A percentile compares a stretch with the other conserved stretches of the same genome.
Evolutionary conservation across 2,329 filamentous ascomycete species (phyloP).

Genomic region (Trichoderma guizhouense): DNA sequence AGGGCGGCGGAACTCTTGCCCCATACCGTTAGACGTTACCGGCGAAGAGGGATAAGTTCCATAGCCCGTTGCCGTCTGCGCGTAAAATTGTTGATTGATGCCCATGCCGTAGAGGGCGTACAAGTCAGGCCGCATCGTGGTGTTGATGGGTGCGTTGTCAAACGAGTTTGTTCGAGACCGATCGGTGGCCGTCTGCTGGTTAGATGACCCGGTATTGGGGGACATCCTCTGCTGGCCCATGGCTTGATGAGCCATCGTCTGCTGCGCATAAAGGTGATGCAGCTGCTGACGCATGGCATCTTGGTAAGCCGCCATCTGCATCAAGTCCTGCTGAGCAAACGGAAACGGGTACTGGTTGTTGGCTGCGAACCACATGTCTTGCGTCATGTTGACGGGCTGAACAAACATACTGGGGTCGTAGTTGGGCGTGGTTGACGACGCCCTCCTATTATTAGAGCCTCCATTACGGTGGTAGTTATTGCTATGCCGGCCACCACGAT

Average conservation of each 20-base stretch:
- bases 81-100: constrained; percentile 45
- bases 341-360: constrained; percentile 41
- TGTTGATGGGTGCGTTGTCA: constrained; percentile 58
- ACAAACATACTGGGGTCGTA: constrained; percentile 51
- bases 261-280: constrained; percentile 34
- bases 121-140: constrained; percentile 55
- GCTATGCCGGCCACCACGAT: constrained; percentile 48
- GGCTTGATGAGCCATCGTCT: constrained; percentile 35
- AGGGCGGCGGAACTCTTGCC: constrained; percentile 54
- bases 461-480: constrained; percentile 35
- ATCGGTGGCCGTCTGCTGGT: constrained; percentile 36
- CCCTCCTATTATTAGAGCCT: constrained; percentile 47
- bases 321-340: constrained; percentile 38
- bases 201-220: constrained; percentile 23
- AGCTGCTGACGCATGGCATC: constrained; percentile 37
- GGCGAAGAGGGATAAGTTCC: constrained; percentile 57
- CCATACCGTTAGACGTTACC: constrained; percentile 40
- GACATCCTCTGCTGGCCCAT: constrained; percentile 34
- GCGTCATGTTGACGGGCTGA: constrained; percentile 42
- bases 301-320: constrained; percentile 42
- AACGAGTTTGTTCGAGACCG: constrained; percentile 61
- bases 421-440: constrained; percentile 49
- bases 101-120: constrained; percentile 48
- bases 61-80: constrained; percentile 43
- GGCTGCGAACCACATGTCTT: constrained; percentile 52